Evolutionary conservation across 129 eudicot species (phyloP).

Genomic region (Flaveria ramosissima): DNA sequence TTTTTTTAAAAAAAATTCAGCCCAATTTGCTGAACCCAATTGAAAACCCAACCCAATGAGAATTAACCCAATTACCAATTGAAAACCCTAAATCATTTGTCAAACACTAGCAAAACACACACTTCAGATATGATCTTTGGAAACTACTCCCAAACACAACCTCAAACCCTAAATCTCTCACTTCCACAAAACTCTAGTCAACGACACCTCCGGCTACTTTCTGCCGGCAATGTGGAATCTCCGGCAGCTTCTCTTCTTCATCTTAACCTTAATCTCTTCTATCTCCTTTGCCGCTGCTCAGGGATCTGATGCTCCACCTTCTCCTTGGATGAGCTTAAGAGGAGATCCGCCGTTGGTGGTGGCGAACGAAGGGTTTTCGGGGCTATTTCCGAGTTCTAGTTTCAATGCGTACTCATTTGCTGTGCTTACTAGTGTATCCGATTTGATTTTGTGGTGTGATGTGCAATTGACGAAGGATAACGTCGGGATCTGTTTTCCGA

Average conservation of each 20-base stretch:
- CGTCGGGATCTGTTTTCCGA: conserved; percentile 53
- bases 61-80: too few relatives aligned
- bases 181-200: conserved; percentile 8
- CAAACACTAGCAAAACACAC: too few relatives aligned
- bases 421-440: conserved; percentile 22
- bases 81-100: too few relatives aligned
- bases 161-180: not conserved
- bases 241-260: conserved; percentile 18
- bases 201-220: not conserved
- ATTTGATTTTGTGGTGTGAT: conserved; percentile 51
- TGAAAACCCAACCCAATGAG: too few relatives aligned
- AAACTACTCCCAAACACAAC: too few relatives aligned
- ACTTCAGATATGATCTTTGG: too few relatives aligned
- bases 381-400: conserved; percentile 56
- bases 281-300: conserved; percentile 29
- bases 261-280: conserved; percentile 14
- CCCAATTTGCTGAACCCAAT: too few relatives aligned
- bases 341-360: conserved; percentile 42
- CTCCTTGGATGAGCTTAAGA: conserved; percentile 17
- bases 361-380: conserved; percentile 69
- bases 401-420: conserved; percentile 38
- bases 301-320: conserved; percentile 17
- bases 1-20: too few relatives aligned
- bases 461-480: conserved; percentile 59
- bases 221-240: conserved; percentile 36